Percentiles rank a stretch among this genome's conserved stretches.
Conservation (phyloP, 1,284 basidiomycete genomes). For the Hymenochaete sp. region DNA sequence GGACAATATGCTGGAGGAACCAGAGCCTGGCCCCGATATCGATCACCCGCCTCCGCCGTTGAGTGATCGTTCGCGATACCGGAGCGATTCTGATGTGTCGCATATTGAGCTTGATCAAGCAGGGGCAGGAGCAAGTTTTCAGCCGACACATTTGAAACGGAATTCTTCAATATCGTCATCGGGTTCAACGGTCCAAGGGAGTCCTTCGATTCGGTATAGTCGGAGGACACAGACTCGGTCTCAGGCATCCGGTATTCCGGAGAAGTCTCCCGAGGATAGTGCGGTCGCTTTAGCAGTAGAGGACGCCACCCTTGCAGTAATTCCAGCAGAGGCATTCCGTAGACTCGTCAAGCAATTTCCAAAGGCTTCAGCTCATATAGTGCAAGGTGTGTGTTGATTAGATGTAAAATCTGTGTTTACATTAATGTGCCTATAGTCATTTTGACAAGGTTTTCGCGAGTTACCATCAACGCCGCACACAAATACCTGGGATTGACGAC, state of each 20-base stretch:
- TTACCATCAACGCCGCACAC: constrained; percentile 94
- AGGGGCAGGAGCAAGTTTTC: not conserved
- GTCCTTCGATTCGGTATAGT: constrained; percentile 1
- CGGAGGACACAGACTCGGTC: not conserved
- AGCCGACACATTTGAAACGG: constrained; percentile 9
- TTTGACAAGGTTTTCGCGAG: constrained; percentile 89
- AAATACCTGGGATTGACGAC: constrained; percentile 92
- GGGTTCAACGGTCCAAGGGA: constrained; percentile 15
- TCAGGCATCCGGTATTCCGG: too few relatives aligned
- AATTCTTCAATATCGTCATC: constrained; percentile 12
- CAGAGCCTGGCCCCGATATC: constrained; percentile 20
- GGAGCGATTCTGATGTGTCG: constrained; percentile 56
- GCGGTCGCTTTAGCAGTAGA: constrained; percentile 84
- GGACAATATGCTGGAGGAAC: constrained; percentile 44
- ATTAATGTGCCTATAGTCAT: constrained; percentile 52
- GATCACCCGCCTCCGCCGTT: constrained; percentile 15
- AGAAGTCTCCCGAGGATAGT: constrained; percentile 33
- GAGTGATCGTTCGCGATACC: constrained; percentile 16
- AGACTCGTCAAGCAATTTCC: constrained; percentile 91
- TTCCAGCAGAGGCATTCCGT: constrained; percentile 94
- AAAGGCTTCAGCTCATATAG: constrained; percentile 94
- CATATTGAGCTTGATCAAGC: constrained; percentile 38
- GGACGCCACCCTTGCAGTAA: constrained; percentile 96
- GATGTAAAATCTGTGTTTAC: not conserved
- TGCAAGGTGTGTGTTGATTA: constrained; percentile 59